Conservation (phyloP, 2,329 filamentous ascomycete genomes). For the Cladorrhinum sp. region DNA sequence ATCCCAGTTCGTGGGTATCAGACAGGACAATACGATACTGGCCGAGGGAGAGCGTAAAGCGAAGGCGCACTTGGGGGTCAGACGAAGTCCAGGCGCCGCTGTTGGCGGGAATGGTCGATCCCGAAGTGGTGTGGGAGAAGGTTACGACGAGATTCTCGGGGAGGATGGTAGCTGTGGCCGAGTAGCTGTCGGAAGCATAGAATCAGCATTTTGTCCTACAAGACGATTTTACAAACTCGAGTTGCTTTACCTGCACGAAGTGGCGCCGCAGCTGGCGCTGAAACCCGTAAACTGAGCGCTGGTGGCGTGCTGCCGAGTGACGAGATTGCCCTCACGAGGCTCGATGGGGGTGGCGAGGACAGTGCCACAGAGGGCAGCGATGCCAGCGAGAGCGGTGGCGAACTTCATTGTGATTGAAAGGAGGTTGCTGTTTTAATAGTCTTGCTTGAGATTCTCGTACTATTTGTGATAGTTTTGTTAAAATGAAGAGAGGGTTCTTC, state of each 20-base stretch:
- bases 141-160: conserved; percentile 6
- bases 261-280: background rate
- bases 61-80: background rate
- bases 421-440: background rate
- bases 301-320: conserved; percentile 1
- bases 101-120: conserved; percentile 5
- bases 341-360: background rate
- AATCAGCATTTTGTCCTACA: no score
- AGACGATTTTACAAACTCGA: background rate
- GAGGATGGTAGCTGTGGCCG: conserved; percentile 2
- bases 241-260: conserved; percentile 1
- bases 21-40: conserved; percentile 7
- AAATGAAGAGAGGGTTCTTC: no score
- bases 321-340: background rate
- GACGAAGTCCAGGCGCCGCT: conserved; percentile 4
- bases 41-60: background rate
- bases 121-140: conserved; percentile 9
- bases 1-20: background rate
- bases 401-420: conserved; percentile 4
- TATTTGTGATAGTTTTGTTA: background rate
- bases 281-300: conserved; percentile 4
- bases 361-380: background rate
- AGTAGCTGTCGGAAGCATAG: conserved; percentile 1
- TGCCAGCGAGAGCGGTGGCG: background rate
- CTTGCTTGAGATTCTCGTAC: background rate